Evolutionary conservation across 2,329 filamentous ascomycete species (phyloP), one percentile per base, ranked within the genome.

Genomic region (Botryotinia globosa): DNA sequence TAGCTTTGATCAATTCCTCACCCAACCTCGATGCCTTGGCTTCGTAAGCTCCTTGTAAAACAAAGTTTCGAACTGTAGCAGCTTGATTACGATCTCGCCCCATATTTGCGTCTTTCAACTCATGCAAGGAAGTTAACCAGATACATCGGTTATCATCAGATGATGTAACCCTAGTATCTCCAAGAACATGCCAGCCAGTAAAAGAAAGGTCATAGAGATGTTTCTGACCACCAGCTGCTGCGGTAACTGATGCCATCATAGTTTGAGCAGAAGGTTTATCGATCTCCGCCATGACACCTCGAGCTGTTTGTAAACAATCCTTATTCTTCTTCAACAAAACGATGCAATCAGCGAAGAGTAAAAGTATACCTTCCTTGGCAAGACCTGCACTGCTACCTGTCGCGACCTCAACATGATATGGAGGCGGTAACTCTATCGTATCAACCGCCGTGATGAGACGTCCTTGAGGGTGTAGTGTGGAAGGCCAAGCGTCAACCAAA

Each of bases 1-100:
- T 90, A 14, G 94, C 94, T 82, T 95, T 97, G 65, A 90, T 89
- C 20, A 98, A 86, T 76, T 98, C 96, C 82, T 98, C 95, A 42
- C 90, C 89, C 82, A 93, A 90, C 74, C 91, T 92, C 29, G 86
- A 84, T 1, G 92, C 93, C 80, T 91, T 94, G 39, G 90, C 90
- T 79, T 97, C 92, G 77, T 95, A 95, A 12, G 87, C 83, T 69
- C 93, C 92, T 68, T 91, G 88, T 1, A 97, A 86, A 58, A 91
- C 82, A 79, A 97, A 92, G 74, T 89, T 91, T 44, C 91, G 86
- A 18, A 90, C 85, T 2, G 90, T 90, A 34, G 87, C 83, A 22
- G 84, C 83, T 42, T 85, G 86, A 74, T 82, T 83, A 16, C 85
- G 83, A 72, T 84, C 84, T 59, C 85, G 83, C 4, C 85, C 84